A percentile compares a stretch with the other conserved stretches of the same genome.
Evolutionary conservation across 2,329 filamentous ascomycete genomes (phyloP).

Genomic region (Macrophomina tecta): DNA sequence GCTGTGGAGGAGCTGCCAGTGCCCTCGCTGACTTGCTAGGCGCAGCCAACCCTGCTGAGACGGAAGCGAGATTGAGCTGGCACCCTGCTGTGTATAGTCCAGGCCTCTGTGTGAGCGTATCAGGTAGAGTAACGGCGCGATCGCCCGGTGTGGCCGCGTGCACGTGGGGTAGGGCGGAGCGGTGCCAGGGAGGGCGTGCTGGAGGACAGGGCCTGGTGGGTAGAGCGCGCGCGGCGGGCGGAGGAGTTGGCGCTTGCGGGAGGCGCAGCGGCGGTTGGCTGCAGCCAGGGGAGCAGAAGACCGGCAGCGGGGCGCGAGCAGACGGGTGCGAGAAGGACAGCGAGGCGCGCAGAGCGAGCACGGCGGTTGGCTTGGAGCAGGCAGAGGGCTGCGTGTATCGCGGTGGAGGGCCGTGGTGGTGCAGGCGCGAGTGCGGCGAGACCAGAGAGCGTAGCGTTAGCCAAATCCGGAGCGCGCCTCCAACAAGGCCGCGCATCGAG

Average conservation of each 20-base stretch:
- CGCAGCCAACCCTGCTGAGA: constrained; percentile 29
- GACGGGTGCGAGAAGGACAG: background rate
- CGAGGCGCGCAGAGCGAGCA: background rate
- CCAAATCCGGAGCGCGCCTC: constrained; percentile 21
- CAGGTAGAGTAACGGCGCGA: constrained; percentile 21
- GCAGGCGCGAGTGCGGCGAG: constrained; percentile 16
- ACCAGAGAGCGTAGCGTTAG: constrained; percentile 6
- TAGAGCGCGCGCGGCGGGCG: constrained; percentile 15
- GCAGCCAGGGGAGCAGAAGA: constrained; percentile 15
- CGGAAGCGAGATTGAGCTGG: constrained; percentile 30
- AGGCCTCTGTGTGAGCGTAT: constrained; percentile 20
- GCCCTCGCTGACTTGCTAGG: constrained; percentile 19
- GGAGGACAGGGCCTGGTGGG: background rate
- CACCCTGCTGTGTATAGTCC: constrained; percentile 23
- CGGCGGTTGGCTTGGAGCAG: background rate
- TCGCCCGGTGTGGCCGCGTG: constrained; percentile 21
- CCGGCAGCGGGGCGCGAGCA: constrained; percentile 1
- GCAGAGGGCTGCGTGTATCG: constrained; percentile 15
- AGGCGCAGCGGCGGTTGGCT: constrained; percentile 3
- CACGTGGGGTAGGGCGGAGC: constrained; percentile 26
- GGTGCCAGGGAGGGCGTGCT: constrained; percentile 17
- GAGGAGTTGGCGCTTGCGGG: constrained; percentile 25
- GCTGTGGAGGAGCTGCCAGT: constrained; percentile 25
- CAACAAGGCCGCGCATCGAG: constrained; percentile 19
- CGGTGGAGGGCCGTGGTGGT: constrained; percentile 17